Evolutionary conservation across 306 rosid genomes (phyloP), one percentile per base, ranked within the genome.

Genomic region (Hippophae tibetana): DNA sequence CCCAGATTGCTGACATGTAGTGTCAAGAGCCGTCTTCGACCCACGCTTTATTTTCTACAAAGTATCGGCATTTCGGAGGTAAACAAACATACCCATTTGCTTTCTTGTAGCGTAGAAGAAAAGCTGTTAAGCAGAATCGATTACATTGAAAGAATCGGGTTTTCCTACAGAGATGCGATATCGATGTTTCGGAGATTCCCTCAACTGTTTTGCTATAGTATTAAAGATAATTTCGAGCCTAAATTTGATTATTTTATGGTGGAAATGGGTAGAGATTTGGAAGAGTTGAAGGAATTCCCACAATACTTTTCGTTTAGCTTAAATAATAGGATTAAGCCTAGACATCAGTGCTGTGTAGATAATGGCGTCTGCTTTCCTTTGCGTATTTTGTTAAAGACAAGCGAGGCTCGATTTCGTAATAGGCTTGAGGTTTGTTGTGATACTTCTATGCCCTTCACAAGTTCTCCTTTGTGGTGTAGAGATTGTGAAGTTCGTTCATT

Each of bases 21-120:
- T 68, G 89, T 92, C 41, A 71, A 65, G 51, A 50, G 72, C 51
- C 89, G 72, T 45, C 95, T 92, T 44, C 95, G 96, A 23, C 96
- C 98, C 42, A 87, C 96, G n/a, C 65, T 92, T 0, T 86, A 85
- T 75, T 92, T 87, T 83, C 93, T 92, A 52, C 98, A 87, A 61
- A 79, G 83, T 72, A 83, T 92, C 13, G 96, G 96, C 61, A 74
- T 92, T 8, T 69, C 80, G 42, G 82, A 83, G 74, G 87, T 86
- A 57, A 63, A 73, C 63, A 83, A 58, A 54, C 93, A 92, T 77
- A 78, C 96, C 1, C 45, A 76, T 42, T 72, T 92, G 57, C 85
- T 92, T 38, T 83, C 98, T 3, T 81, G 87, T 67, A 76, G 83
- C 56, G 98, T 85, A 5, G 93, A 92, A 75, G 90, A 85, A 11